phyloP scores from a whole-genome alignment of 805 yeast genomes.

The Debaryomyces tyrocola region DNA sequence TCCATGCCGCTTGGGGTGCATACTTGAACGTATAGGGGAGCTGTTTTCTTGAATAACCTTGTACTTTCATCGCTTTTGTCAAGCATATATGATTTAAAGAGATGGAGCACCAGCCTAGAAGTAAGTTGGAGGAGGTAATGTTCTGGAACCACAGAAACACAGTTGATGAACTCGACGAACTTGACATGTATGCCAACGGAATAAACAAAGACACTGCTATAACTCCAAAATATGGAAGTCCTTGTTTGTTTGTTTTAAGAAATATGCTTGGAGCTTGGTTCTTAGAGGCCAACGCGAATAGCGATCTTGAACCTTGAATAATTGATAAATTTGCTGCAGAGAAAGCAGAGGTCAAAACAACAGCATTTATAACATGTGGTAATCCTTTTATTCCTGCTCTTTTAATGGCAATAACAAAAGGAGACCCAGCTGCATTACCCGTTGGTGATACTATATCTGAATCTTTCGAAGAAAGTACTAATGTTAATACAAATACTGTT shows the following conservation, averaged over 20 bases:
- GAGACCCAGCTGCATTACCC: conserved; percentile 34
- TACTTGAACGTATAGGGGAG: conserved; percentile 30
- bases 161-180: conserved; percentile 21
- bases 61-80: conserved; percentile 39
- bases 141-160: conserved; percentile 37
- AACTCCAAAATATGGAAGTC: conserved; percentile 32
- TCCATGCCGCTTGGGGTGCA: conserved; percentile 12
- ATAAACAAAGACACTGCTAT: conserved; percentile 23
- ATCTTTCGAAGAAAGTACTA: conserved; percentile 33
- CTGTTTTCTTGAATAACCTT: conserved; percentile 30
- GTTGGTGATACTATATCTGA: conserved; percentile 21
- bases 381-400: conserved; percentile 32
- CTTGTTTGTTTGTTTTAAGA: conserved; percentile 28
- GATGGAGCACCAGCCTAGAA: conserved; percentile 31
- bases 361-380: conserved; percentile 38
- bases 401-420: conserved; percentile 40
- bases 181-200: conserved; percentile 38
- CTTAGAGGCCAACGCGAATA: conserved; percentile 37
- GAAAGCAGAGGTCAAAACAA: conserved; percentile 40
- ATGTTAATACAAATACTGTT: conserved; percentile 30
- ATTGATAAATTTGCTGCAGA: conserved; percentile 34
- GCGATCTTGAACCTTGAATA: conserved; percentile 28
- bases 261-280: conserved; percentile 39
- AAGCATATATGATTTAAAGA: conserved; percentile 29
- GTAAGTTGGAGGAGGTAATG: conserved; percentile 27